Conservation (phyloP, 768 basidiomycete genomes). For the Imleria badia region DNA sequence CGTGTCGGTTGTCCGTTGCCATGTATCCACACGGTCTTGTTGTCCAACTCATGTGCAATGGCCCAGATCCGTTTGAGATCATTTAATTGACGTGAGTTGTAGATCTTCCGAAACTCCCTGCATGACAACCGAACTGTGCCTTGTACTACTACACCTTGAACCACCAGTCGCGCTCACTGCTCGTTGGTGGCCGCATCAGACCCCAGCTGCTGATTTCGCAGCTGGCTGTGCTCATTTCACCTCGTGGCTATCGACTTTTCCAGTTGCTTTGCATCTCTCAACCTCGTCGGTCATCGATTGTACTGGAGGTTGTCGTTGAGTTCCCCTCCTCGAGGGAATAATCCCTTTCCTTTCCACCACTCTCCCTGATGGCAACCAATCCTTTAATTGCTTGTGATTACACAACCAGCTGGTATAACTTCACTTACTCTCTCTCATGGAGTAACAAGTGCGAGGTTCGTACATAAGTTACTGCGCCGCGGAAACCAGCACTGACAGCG, state of each 20-base stretch:
- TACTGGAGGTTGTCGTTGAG: neutral
- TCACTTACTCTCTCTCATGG: slow-evolving; percentile 35
- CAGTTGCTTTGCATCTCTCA: neutral
- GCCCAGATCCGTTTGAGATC: slow-evolving; percentile 11
- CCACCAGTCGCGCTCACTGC: neutral
- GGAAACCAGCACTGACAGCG: slow-evolving; percentile 7
- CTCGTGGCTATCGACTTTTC: neutral
- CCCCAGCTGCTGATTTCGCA: slow-evolving; percentile 8
- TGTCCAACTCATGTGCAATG: neutral
- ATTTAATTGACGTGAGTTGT: slow-evolving; percentile 1
- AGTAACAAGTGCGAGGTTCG: slow-evolving; percentile 46
- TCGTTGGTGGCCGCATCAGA: slow-evolving; percentile 10
- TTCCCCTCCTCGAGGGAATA: slow-evolving; percentile 14
- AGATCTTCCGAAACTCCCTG: neutral
- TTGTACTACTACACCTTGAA: neutral
- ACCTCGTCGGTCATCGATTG: slow-evolving; percentile 5
- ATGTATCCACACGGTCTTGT: slow-evolving; percentile 16
- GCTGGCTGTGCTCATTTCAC: slow-evolving; percentile 1
- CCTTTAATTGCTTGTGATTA: slow-evolving; percentile 11
- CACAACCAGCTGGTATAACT: slow-evolving; percentile 18
- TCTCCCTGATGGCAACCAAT: slow-evolving; percentile 20
- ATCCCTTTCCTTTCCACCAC: slow-evolving; percentile 13
- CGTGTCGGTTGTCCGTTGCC: slow-evolving; percentile 6
- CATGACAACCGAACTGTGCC: slow-evolving; percentile 14
- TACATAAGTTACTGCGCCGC: slow-evolving; percentile 6